Conservation (phyloP, 2,329 filamentous ascomycete species). For the Lachnellula cervina region DNA sequence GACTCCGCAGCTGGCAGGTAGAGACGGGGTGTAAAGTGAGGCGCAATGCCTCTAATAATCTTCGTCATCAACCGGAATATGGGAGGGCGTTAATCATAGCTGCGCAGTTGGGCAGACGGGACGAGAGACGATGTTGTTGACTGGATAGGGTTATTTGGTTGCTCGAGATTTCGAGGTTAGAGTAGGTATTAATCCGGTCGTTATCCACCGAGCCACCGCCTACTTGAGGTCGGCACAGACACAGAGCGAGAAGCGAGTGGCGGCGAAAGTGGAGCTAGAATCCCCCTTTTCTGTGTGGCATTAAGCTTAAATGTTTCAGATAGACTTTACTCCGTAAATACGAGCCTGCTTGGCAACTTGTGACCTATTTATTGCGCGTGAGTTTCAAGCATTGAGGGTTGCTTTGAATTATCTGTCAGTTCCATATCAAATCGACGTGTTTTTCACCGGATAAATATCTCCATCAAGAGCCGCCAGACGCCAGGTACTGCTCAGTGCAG, state of each 20-base stretch:
- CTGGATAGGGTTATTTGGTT: background rate
- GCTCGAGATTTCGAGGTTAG: background rate
- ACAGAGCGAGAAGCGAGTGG: background rate
- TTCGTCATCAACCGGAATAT: slow-evolving; percentile 29
- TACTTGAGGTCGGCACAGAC: background rate
- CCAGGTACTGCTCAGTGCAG: no score
- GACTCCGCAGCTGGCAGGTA: slow-evolving; percentile 13
- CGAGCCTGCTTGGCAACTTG: background rate
- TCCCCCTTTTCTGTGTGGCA: background rate
- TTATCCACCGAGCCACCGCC: background rate
- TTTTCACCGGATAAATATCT: no score
- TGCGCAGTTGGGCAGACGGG: slow-evolving; percentile 13
- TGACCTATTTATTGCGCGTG: background rate
- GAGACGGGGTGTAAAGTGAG: slow-evolving; percentile 19
- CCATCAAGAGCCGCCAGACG: no score
- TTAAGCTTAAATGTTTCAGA: background rate
- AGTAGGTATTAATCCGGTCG: background rate
- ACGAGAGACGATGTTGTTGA: background rate
- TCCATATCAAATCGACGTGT: no score
- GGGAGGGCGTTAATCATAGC: slow-evolving; percentile 19
- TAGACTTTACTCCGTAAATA: background rate
- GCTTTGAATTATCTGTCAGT: no score
- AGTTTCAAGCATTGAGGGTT: background rate
- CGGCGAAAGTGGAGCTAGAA: background rate
- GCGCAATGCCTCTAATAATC: slow-evolving; percentile 31